phyloP scores from a whole-genome alignment of 805 yeast species.

The Saturnispora galanensis region DNA sequence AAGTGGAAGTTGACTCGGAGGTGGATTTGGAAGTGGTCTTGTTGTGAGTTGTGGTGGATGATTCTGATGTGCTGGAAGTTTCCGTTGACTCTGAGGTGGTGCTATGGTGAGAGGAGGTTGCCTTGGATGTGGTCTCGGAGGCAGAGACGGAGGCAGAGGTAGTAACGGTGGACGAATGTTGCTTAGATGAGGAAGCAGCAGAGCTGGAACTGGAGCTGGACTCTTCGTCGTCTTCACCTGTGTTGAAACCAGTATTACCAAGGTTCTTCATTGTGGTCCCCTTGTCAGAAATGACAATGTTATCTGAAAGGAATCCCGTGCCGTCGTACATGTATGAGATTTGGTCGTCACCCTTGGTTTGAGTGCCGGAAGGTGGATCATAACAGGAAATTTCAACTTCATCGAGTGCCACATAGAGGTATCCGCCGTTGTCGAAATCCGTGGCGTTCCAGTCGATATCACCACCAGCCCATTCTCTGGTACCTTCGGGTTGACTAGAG shows the following conservation, averaged over 20 bases:
- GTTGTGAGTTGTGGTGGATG: background rate
- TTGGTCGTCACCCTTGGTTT: constrained; percentile 30
- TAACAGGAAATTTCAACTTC: constrained; percentile 57
- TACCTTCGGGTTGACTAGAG: constrained; percentile 44
- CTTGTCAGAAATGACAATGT: constrained; percentile 53
- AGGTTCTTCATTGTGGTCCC: constrained; percentile 47
- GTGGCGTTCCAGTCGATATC: constrained; percentile 67
- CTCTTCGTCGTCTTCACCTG: constrained; percentile 31
- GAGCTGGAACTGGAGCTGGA: constrained; percentile 1
- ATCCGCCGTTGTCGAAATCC: constrained; percentile 71
- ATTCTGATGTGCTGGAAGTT: background rate
- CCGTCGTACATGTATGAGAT: constrained; percentile 44
- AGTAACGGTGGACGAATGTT: constrained; percentile 3
- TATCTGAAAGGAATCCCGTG: constrained; percentile 37
- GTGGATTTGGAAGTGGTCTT: background rate
- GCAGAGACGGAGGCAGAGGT: constrained; percentile 1
- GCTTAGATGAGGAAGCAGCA: constrained; percentile 1
- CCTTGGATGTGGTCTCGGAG: background rate
- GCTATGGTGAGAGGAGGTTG: background rate
- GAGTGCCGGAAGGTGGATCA: constrained; percentile 55
- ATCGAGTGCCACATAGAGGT: constrained; percentile 59
- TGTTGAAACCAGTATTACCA: constrained; percentile 62
- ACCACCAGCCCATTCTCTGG: constrained; percentile 86
- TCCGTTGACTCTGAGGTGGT: background rate
- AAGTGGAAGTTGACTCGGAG: background rate